A percentile compares a stretch with the other conserved stretches of the same genome.
These are phyloP conservation scores for Suillus plorans DNA, from an alignment of 768 basidiomycete species.

Conservation along the genomic window DNA sequence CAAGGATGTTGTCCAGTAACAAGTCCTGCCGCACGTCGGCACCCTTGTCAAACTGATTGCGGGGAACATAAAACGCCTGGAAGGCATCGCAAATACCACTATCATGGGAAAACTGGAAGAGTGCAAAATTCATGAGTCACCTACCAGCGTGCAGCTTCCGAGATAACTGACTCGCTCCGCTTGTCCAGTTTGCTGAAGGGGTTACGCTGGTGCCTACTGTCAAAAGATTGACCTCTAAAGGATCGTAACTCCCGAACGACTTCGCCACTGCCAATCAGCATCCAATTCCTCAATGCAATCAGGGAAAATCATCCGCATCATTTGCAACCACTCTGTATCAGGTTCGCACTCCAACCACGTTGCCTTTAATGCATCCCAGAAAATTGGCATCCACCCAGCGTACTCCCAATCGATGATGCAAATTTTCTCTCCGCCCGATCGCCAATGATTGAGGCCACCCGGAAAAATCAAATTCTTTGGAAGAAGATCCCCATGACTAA, in stretches of 20 bases:
- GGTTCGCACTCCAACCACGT: background rate
- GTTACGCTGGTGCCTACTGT: background rate
- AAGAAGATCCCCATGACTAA: background rate
- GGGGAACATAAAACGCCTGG: background rate
- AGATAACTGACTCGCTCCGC: background rate
- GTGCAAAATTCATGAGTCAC: background rate
- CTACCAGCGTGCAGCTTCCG: background rate
- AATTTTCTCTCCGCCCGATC: background rate
- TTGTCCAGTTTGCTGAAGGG: no score
- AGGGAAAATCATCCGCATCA: background rate
- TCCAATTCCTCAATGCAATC: background rate
- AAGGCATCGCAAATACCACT: background rate
- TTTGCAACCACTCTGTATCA: background rate
- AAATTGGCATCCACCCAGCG: background rate
- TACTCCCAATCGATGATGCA: background rate
- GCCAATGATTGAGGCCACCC: background rate
- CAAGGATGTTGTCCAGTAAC: background rate
- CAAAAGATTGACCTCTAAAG: background rate
- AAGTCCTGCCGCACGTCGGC: background rate
- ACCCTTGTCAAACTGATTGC: background rate
- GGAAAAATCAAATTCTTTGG: background rate
- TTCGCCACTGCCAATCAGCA: background rate
- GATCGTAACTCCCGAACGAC: background rate
- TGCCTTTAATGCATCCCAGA: background rate
- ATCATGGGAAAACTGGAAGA: background rate